These are phyloP conservation scores for Ricinus communis DNA, from an alignment of 345 rosid genomes.

Conservation along the genomic window DNA sequence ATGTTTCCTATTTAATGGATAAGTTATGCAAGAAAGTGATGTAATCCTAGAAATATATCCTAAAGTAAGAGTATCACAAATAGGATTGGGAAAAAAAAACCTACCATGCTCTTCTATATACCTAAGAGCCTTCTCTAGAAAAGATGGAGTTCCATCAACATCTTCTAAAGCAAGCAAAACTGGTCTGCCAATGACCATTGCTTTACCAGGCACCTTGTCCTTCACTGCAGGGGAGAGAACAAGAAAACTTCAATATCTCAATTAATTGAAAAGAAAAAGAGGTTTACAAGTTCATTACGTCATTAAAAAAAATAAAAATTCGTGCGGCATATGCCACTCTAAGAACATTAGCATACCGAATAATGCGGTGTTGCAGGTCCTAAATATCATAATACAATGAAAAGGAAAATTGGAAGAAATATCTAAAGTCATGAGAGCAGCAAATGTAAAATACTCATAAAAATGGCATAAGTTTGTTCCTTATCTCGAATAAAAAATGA, in stretches of 20 bases:
- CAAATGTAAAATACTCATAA: background rate
- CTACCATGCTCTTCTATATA: constrained; percentile 90
- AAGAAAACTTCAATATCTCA: background rate
- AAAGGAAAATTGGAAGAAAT: background rate
- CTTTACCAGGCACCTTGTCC: constrained; percentile 53
- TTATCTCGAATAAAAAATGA: background rate
- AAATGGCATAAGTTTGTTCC: background rate
- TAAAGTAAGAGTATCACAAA: background rate
- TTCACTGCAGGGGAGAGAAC: constrained; percentile 43
- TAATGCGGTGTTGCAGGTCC: background rate
- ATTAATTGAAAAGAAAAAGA: background rate
- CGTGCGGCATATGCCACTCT: background rate
- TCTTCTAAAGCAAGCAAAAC: constrained; percentile 93
- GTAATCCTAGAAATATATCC: background rate
- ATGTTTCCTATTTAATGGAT: background rate
- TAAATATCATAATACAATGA: background rate
- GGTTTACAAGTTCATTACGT: background rate
- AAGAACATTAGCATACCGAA: background rate
- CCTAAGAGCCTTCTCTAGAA: constrained; percentile 93
- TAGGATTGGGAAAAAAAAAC: constrained; percentile 19
- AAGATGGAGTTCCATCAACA: constrained; percentile 96
- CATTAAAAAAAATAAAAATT: background rate
- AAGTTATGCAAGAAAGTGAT: constrained; percentile 5
- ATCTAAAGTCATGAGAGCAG: background rate
- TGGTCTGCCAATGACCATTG: constrained; percentile 73